Conservation (phyloP, 352 stramenopile species). For the Globisporangium splendens region DNA sequence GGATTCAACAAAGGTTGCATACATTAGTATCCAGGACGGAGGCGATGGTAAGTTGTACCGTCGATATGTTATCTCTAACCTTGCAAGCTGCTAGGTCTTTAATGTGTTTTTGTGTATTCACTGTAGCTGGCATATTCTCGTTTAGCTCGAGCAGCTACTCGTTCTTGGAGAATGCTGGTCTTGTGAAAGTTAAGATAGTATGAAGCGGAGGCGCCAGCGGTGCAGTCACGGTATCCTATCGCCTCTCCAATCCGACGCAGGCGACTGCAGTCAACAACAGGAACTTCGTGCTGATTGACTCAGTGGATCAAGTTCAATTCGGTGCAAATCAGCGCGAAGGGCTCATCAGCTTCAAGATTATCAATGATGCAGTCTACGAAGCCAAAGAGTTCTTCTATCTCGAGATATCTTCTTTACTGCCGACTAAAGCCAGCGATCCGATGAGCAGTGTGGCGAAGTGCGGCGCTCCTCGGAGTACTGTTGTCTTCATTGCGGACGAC, state of each 20-base stretch:
- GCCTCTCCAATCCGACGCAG: constrained; percentile 33
- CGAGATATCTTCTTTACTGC: constrained; percentile 31
- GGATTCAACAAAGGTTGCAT: constrained; percentile 18
- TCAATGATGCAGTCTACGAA: constrained; percentile 61
- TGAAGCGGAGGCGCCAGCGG: constrained; percentile 38
- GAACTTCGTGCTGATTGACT: constrained; percentile 47
- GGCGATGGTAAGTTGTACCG: constrained; percentile 29
- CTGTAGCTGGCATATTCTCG: constrained; percentile 45
- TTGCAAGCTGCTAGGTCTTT: not conserved
- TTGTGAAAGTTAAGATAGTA: constrained; percentile 45
- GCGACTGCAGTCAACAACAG: constrained; percentile 59
- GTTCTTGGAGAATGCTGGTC: constrained; percentile 41
- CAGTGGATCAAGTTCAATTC: constrained; percentile 42
- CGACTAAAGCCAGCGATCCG: constrained; percentile 29
- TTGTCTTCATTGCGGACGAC: constrained; percentile 57
- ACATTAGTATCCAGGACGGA: constrained; percentile 32
- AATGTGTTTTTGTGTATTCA: not conserved
- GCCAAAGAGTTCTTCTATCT: constrained; percentile 67
- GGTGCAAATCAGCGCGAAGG: constrained; percentile 41
- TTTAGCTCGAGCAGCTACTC: constrained; percentile 53
- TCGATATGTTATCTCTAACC: not conserved
- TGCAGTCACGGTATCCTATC: constrained; percentile 39
- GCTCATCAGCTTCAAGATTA: constrained; percentile 42
- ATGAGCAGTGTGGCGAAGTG: constrained; percentile 32
- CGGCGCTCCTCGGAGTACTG: constrained; percentile 23